phyloP scores from a whole-genome alignment of 805 yeast genomes.

The Lipomyces mesembrius region DNA sequence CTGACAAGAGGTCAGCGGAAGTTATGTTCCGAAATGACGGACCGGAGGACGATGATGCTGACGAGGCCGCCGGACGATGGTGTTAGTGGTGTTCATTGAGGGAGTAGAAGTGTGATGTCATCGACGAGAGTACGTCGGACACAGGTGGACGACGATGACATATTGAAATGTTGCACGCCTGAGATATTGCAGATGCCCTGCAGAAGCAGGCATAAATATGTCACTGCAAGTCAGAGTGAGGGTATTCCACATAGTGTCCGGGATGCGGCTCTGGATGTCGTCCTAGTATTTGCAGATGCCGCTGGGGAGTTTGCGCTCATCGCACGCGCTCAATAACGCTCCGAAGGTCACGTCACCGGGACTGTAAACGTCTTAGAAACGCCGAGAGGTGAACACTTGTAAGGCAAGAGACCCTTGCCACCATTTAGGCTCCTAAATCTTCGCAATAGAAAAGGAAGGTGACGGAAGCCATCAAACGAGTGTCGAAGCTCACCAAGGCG shows the following conservation, averaged over 20 bases:
- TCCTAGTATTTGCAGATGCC: no score
- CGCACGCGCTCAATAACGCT: no score
- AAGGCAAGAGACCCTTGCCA: no score
- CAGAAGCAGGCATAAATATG: not conserved
- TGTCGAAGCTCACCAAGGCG: no score
- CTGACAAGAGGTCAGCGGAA: not conserved
- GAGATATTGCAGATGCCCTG: not conserved
- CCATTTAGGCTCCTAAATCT: no score
- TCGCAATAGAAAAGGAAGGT: no score
- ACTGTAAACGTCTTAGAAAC: no score
- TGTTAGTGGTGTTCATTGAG: constrained; percentile 14
- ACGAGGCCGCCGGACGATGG: not conserved
- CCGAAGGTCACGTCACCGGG: no score
- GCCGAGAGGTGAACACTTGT: no score
- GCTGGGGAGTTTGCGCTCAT: no score
- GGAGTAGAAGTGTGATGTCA: constrained; percentile 12
- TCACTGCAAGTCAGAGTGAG: not conserved
- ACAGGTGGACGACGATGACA: not conserved
- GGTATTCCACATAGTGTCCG: not conserved
- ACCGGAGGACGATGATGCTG: constrained; percentile 5
- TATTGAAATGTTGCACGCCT: not conserved
- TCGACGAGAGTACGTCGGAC: constrained; percentile 5
- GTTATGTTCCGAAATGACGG: constrained; percentile 4
- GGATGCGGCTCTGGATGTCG: no score
- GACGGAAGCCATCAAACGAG: no score